phyloP scores from a whole-genome alignment of 805 yeast species.

The Nadsonia fulvescens region DNA sequence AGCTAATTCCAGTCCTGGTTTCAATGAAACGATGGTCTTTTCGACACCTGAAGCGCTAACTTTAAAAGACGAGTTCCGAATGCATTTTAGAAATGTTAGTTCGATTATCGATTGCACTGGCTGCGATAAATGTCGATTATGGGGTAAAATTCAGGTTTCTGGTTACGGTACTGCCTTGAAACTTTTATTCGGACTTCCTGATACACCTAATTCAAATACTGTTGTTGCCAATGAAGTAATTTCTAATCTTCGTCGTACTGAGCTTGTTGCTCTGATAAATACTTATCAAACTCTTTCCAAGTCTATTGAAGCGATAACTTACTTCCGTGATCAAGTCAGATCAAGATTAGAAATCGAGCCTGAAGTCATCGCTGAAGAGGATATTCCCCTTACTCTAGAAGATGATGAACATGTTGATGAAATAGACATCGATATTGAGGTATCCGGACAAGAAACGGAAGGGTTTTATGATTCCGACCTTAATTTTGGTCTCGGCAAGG shows the following conservation, averaged over 20 bases:
- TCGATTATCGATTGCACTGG: slow-evolving; percentile 97
- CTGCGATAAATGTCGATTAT: slow-evolving; percentile 89
- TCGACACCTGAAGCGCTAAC: slow-evolving; percentile 20
- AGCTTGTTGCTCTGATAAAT: slow-evolving; percentile 76
- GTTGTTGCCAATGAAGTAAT: slow-evolving; percentile 29
- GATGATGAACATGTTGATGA: too few species aligned
- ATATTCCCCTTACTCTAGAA: too few species aligned
- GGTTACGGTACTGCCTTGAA: slow-evolving; percentile 97
- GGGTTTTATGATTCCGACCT: too few species aligned
- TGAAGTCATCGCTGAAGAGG: too few species aligned
- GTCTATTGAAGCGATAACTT: slow-evolving; percentile 55
- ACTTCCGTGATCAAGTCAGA: slow-evolving; percentile 26
- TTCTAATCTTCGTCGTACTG: slow-evolving; percentile 52
- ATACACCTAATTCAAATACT: slow-evolving; percentile 27
- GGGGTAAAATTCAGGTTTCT: slow-evolving; percentile 96
- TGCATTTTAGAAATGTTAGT: slow-evolving; percentile 75
- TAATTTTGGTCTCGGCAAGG: too few species aligned
- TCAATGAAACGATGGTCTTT: slow-evolving; percentile 34
- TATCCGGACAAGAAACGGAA: too few species aligned
- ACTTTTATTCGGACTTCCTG: slow-evolving; percentile 61
- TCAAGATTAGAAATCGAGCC: too few species aligned
- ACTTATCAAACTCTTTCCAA: slow-evolving; percentile 86
- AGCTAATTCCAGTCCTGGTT: slow-evolving; percentile 19
- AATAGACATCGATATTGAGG: too few species aligned
- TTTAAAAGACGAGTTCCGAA: slow-evolving; percentile 71